These are phyloP conservation scores for Agaricus sinodeliciosus DNA, from an alignment of 768 basidiomycete species.

Conservation along the genomic window DNA sequence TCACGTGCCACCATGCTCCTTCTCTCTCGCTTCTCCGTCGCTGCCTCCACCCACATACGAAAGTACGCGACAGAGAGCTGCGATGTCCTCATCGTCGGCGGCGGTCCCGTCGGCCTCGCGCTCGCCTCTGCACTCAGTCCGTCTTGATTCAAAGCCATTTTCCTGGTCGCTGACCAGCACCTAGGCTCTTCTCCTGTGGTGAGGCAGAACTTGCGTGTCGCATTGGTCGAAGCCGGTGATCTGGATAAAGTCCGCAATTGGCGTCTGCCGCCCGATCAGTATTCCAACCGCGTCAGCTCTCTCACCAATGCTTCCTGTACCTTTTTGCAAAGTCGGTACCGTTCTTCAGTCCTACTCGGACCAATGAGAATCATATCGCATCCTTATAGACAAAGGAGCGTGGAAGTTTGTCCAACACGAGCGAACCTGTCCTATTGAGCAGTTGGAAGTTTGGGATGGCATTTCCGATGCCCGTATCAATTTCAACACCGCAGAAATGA, in stretches of 20 bases:
- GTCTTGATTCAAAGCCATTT: conserved; percentile 14
- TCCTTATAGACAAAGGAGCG: conserved; percentile 64
- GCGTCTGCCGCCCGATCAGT: conserved; percentile 46
- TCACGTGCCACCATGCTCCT: conserved; percentile 3
- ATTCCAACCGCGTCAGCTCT: conserved; percentile 82
- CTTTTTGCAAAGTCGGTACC: conserved; percentile 57
- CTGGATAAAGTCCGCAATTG: conserved; percentile 63
- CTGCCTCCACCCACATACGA: not conserved
- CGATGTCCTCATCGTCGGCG: conserved; percentile 93
- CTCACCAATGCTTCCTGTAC: conserved; percentile 68
- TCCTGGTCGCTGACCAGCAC: conserved; percentile 1
- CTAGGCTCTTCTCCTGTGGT: conserved; percentile 49
- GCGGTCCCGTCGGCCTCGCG: conserved; percentile 87
- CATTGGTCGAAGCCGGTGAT: conserved; percentile 79
- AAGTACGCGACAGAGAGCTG: conserved; percentile 35
- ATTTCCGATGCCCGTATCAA: conserved; percentile 72
- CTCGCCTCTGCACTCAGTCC: conserved; percentile 82
- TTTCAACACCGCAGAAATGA: conserved; percentile 54
- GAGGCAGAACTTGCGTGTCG: conserved; percentile 50
- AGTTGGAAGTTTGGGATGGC: conserved; percentile 98
- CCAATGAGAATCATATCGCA: not conserved
- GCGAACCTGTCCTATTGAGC: conserved; percentile 68
- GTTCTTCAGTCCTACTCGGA: not conserved
- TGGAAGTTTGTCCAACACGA: conserved; percentile 69
- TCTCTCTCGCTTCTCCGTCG: not conserved